Evolutionary conservation across 371 early-diverging fungal genomes (phyloP), one percentile per base, ranked within the genome.

Genomic region (Choanephora cucurbitarum): DNA sequence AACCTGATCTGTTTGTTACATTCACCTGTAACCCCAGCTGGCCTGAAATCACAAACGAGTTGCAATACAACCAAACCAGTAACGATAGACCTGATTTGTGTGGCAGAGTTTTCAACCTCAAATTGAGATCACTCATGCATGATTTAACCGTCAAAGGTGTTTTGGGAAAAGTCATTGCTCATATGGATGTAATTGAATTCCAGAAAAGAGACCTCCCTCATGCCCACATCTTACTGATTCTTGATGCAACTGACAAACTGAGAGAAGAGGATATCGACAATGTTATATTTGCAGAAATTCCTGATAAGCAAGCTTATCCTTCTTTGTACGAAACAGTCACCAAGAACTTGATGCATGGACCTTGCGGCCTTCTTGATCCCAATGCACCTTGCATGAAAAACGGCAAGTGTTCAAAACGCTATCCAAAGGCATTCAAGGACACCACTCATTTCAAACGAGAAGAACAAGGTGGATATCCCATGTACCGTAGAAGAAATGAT

Each of bases 1-100:
- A 70, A 46, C 70, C 70, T 1, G 70, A 73, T 45, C 42, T 66
- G 0, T 77, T 77, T 46, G 56, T 77, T 5, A 72, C 73, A 0
- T 67, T 77, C n/a, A 77, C 63, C 3, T 73, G 70, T 46, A 72
- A 72, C 28, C 69, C 74, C 0, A 47, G 18, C 9, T 74, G 76
- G 72, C 66, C 63, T 1, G 68, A 72, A 32, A 67, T 75, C 6
- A 15, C 13, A 6, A 39, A 39, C 14, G 62, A 58, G 3, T 52
- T 74, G 0, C 14, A 44, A 0, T 33, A 31, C 34, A 57, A 55
- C 17, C 74, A 69, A 39, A 17, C 14, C 2, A 19, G 28, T 8
- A 4, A 8, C 17, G 69, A 69, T 43, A 13, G 64, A 0, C 63
- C 60, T 14, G 65, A 67, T 40, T 24, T 71, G 6, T 47, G 42